Evolutionary conservation across 345 rosid species (phyloP).

Genomic region (Clarkia xantiana): DNA sequence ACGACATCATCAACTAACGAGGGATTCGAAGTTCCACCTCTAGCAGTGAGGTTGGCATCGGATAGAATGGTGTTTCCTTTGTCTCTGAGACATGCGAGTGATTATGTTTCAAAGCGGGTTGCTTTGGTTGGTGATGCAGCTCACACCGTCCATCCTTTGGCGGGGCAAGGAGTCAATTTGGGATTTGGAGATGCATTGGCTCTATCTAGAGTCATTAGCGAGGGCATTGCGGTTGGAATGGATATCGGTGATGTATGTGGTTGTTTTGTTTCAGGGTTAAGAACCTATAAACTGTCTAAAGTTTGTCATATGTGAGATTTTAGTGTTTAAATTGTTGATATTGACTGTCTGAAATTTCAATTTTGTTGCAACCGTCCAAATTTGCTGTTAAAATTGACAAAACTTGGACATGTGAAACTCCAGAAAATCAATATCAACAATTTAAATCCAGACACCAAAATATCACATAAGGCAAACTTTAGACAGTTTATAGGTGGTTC

Average conservation of each 20-base stretch:
- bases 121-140: constrained; percentile 91
- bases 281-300: no score
- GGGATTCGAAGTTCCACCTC: constrained; percentile 66
- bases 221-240: constrained; percentile 67
- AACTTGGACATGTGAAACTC: no score
- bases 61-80: constrained; percentile 78
- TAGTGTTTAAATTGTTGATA: no score
- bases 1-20: constrained; percentile 29
- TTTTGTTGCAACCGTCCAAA: no score
- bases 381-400: no score
- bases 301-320: no score
- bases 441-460: no score
- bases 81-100: constrained; percentile 63
- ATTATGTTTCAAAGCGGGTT: constrained; percentile 51
- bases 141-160: constrained; percentile 88
- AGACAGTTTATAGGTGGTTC: no score
- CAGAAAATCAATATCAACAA: no score
- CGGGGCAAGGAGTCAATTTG: constrained; percentile 95
- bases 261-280: constrained; percentile 6
- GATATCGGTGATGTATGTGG: constrained; percentile 75
- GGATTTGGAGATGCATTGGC: constrained; percentile 77
- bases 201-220: constrained; percentile 56
- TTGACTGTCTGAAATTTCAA: no score
- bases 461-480: no score
- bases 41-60: constrained; percentile 60